These are phyloP conservation scores for Eutrema yunnanense DNA, from an alignment of 345 rosid species.

Conservation along the genomic window DNA sequence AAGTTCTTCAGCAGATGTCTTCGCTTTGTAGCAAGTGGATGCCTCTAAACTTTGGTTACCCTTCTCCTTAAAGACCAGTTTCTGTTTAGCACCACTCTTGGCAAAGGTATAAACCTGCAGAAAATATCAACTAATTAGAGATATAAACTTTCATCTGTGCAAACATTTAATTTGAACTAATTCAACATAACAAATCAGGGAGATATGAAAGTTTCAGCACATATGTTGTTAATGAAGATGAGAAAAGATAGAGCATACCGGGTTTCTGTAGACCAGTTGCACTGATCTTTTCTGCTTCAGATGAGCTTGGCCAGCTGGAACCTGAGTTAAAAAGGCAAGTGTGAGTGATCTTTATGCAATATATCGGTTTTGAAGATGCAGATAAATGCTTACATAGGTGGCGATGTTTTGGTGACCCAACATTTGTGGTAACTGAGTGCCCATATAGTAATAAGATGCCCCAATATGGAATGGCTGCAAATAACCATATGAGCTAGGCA, in stretches of 20 bases:
- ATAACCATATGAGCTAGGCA: slow-evolving; percentile 22
- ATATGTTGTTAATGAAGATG: background rate
- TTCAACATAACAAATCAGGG: background rate
- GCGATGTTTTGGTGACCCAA: slow-evolving; percentile 11
- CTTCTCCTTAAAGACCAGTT: slow-evolving; percentile 8
- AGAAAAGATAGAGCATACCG: slow-evolving; percentile 1
- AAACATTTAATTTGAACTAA: background rate
- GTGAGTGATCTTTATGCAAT: background rate
- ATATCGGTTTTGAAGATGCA: background rate
- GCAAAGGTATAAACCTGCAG: slow-evolving; percentile 5
- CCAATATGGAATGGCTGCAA: slow-evolving; percentile 19
- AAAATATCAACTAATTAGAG: background rate
- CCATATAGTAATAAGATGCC: slow-evolving; percentile 24
- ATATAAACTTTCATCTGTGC: background rate
- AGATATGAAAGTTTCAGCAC: background rate
- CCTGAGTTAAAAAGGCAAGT: slow-evolving; percentile 18
- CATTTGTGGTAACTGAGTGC: slow-evolving; percentile 15
- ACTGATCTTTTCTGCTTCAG: slow-evolving; percentile 3
- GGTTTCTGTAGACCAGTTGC: slow-evolving; percentile 15
- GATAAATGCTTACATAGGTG: slow-evolving; percentile 32
- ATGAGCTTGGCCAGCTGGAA: slow-evolving; percentile 19
- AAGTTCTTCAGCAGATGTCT: background rate
- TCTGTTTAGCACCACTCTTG: slow-evolving; percentile 26
- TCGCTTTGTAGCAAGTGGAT: background rate
- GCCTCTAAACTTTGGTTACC: slow-evolving; percentile 8